Conservation (phyloP, 208 protist genomes). For the Leishmania arabica region DNA sequence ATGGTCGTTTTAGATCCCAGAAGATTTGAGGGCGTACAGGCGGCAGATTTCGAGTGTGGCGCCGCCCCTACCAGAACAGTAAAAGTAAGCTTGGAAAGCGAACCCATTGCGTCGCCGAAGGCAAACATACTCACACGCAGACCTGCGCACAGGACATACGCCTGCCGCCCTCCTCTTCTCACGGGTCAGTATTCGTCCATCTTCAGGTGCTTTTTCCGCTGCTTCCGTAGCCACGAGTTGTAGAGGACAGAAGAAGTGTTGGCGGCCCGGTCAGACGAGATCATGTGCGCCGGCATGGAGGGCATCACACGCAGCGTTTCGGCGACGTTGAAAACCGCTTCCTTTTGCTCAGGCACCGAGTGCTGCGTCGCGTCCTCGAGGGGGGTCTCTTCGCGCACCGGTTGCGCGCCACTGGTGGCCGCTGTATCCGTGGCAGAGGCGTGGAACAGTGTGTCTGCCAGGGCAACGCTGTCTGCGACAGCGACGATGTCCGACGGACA, state of each 20-base stretch:
- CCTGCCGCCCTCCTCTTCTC: not conserved
- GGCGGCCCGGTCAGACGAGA: conserved; percentile 25
- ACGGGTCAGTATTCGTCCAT: conserved; percentile 8
- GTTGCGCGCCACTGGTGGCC: not conserved
- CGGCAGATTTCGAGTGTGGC: not conserved
- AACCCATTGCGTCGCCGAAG: not conserved
- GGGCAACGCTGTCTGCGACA: conserved; percentile 11
- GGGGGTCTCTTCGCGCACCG: not conserved
- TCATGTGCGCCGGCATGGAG: conserved; percentile 24
- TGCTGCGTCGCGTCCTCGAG: not conserved
- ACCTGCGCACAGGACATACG: no score
- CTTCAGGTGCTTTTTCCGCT: conserved; percentile 20
- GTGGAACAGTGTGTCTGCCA: conserved; percentile 18
- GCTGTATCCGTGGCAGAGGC: not conserved
- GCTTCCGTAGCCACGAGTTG: conserved; percentile 31
- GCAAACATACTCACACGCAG: not conserved
- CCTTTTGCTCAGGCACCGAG: not conserved
- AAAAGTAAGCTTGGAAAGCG: not conserved
- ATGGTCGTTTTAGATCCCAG: not conserved
- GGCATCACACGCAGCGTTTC: conserved; percentile 28
- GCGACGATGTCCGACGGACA: conserved; percentile 13
- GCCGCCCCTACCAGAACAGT: not conserved
- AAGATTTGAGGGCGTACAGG: not conserved
- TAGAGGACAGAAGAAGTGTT: conserved; percentile 37
- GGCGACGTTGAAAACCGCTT: conserved; percentile 15